phyloP scores from a whole-genome alignment of 257 asterid genomes.

The Nyctanthes arbortristis region DNA sequence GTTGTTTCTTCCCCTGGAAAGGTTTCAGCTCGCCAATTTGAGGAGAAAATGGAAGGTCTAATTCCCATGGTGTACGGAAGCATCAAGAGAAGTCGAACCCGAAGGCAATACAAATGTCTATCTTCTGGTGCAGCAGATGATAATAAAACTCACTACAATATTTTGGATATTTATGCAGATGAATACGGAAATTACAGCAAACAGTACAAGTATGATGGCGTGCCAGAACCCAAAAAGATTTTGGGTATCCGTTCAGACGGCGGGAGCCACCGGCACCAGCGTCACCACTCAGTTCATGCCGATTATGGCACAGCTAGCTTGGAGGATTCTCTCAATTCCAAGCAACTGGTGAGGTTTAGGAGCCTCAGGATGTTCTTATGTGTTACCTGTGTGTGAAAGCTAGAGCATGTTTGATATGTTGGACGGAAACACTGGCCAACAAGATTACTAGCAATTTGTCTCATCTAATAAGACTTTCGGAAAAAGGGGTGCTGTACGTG shows the following conservation, averaged over 20 bases:
- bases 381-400: conserved; percentile 35
- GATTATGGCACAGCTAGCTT: conserved; percentile 17
- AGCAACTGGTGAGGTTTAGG: conserved; percentile 40
- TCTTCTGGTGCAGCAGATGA: conserved; percentile 38
- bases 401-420: not conserved
- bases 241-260: conserved; percentile 13
- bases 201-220: not conserved
- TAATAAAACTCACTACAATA: conserved; percentile 24
- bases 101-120: conserved; percentile 56
- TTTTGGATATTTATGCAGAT: conserved; percentile 43
- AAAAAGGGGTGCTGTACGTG: too few species aligned
- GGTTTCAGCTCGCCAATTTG: not conserved
- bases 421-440: not conserved
- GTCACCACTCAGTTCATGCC: conserved; percentile 43
- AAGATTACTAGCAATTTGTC: too few species aligned
- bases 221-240: conserved; percentile 10
- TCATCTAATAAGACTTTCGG: too few species aligned
- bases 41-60: conserved; percentile 63
- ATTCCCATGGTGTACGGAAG: conserved; percentile 66
- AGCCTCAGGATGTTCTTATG: conserved; percentile 46
- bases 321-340: conserved; percentile 29
- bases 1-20: conserved; percentile 13
- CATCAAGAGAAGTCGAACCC: conserved; percentile 51
- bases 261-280: conserved; percentile 36
- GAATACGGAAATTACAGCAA: conserved; percentile 8